These are phyloP conservation scores for Phytophthora pluvialis DNA, from an alignment of 352 stramenopile species.

Conservation along the genomic window DNA sequence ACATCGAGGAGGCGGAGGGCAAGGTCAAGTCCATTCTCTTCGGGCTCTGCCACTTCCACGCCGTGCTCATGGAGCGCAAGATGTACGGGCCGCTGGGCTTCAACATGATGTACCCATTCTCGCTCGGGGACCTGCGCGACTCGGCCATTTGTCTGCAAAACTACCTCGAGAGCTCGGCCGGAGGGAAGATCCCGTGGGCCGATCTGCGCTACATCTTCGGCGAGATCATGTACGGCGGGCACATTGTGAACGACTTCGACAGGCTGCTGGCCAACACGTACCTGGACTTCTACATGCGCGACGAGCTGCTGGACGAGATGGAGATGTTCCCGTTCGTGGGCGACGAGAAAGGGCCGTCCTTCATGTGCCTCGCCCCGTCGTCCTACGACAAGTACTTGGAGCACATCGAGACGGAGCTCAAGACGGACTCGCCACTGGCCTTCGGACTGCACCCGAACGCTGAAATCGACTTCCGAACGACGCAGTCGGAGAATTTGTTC, in stretches of 20 bases:
- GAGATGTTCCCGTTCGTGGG: slow-evolving; percentile 98
- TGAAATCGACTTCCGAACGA: slow-evolving; percentile 98
- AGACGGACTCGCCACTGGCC: slow-evolving; percentile 96
- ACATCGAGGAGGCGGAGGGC: slow-evolving; percentile 95
- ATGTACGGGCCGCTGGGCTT: slow-evolving; percentile 98
- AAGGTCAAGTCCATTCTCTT: slow-evolving; percentile 98
- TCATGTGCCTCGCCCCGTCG: slow-evolving; percentile 94
- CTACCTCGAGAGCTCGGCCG: slow-evolving; percentile 96
- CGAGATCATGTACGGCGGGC: slow-evolving; percentile 97
- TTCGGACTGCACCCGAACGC: slow-evolving; percentile 98
- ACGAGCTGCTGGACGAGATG: slow-evolving; percentile 98
- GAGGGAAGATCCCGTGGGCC: slow-evolving; percentile 96
- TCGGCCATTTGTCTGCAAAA: slow-evolving; percentile 95
- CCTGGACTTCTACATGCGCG: slow-evolving; percentile 98
- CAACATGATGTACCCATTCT: slow-evolving; percentile 99
- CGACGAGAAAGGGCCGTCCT: slow-evolving; percentile 96
- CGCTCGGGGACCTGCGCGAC: slow-evolving; percentile 95
- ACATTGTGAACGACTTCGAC: slow-evolving; percentile 98
- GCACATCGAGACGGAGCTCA: slow-evolving; percentile 97
- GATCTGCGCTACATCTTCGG: slow-evolving; percentile 97
- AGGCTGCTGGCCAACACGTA: slow-evolving; percentile 96
- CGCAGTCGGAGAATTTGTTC: slow-evolving; percentile 96
- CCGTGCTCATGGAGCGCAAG: slow-evolving; percentile 97
- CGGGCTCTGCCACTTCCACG: slow-evolving; percentile 97
- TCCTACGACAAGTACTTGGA: slow-evolving; percentile 98